Evolutionary conservation across 768 basidiomycete species (phyloP).

Genomic region (Suillus bovinus): DNA sequence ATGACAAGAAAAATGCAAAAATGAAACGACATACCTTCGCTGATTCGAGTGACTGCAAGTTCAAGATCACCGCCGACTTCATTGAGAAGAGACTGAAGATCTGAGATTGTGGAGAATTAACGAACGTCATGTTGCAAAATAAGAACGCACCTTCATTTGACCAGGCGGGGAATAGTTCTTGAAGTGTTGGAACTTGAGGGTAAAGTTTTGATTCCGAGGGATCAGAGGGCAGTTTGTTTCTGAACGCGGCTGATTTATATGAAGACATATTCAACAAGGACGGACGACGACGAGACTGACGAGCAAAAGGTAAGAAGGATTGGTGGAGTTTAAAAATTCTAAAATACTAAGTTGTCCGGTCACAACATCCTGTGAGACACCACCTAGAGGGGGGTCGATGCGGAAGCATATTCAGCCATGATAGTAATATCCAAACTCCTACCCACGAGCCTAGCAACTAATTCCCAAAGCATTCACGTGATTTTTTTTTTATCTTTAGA

Average conservation of each 20-base stretch:
- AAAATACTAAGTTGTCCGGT: conserved; percentile 4
- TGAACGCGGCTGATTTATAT: conserved; percentile 33
- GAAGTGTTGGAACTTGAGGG: conserved; percentile 57
- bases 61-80: conserved; percentile 73
- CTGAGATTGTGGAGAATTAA: conserved; percentile 36
- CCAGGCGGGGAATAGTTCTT: conserved; percentile 72
- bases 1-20: not conserved
- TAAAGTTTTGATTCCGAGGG: conserved; percentile 44
- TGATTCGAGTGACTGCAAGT: conserved; percentile 70
- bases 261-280: conserved; percentile 23
- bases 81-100: conserved; percentile 65
- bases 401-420: not conserved
- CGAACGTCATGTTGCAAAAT: conserved; percentile 19
- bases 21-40: conserved; percentile 53
- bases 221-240: conserved; percentile 21
- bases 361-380: conserved; percentile 18
- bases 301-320: conserved; percentile 4
- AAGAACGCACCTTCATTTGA: conserved; percentile 59
- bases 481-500: too few species aligned
- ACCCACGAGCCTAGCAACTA: too few species aligned
- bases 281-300: conserved; percentile 6
- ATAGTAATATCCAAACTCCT: not conserved
- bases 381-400: conserved; percentile 1
- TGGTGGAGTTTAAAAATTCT: conserved; percentile 31
- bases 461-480: too few species aligned